These are phyloP conservation scores for Rhizopus microsporus DNA, from an alignment of 371 early-diverging fungal genomes.

Conservation along the genomic window DNA sequence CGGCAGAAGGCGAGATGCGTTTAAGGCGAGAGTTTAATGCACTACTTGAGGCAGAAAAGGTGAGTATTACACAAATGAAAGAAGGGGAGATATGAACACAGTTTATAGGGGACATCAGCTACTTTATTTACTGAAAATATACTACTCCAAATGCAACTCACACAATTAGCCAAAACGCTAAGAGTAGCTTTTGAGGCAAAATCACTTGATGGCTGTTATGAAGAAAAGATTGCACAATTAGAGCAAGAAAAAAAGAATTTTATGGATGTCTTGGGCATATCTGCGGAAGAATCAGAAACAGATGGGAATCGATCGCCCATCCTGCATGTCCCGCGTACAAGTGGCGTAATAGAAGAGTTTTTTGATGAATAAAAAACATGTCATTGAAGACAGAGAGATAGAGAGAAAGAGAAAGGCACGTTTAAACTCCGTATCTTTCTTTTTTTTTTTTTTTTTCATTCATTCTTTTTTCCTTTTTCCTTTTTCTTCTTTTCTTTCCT, in stretches of 20 bases:
- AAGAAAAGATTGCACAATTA: conserved; percentile 29
- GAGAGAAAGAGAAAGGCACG: no score
- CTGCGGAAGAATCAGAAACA: neutral
- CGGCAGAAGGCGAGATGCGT: conserved; percentile 36
- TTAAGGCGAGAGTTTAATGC: conserved; percentile 46
- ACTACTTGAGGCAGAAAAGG: conserved; percentile 48
- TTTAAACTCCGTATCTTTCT: neutral
- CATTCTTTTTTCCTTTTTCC: neutral
- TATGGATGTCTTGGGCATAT: conserved; percentile 24
- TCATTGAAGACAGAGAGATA: no score
- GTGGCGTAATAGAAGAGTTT: conserved; percentile 20
- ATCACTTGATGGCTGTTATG: conserved; percentile 14
- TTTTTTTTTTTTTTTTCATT: conserved; percentile 2
- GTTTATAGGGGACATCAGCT: conserved; percentile 37
- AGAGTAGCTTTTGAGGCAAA: conserved; percentile 25
- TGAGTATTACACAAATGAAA: neutral
- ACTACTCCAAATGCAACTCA: conserved; percentile 35
- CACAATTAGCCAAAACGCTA: conserved; percentile 27
- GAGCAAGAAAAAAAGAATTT: conserved; percentile 34
- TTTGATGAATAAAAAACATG: conserved; percentile 13
- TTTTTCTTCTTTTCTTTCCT: neutral
- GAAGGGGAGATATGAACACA: no score
- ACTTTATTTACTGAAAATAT: conserved; percentile 45
- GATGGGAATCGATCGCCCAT: conserved; percentile 15
- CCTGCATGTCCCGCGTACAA: conserved; percentile 3